A percentile compares a stretch with the other conserved stretches of the same genome.
These are phyloP conservation scores for Xylariaceae sp. DNA, from an alignment of 2,329 filamentous ascomycete species.

Conservation along the genomic window DNA sequence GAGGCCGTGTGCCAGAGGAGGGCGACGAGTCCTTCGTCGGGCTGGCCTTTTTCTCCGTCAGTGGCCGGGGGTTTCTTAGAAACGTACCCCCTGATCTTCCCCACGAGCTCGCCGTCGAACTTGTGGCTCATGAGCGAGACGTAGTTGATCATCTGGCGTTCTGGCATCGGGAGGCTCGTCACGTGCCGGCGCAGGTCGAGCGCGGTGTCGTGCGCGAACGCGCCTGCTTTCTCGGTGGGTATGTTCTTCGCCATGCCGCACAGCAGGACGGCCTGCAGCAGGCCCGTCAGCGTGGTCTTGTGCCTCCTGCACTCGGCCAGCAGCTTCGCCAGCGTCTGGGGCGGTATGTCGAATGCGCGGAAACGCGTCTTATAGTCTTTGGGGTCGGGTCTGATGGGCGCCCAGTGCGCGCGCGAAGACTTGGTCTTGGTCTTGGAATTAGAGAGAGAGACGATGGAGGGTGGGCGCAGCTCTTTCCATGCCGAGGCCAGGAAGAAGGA, in stretches of 20 bases:
- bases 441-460: neutral
- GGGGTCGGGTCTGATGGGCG: conserved; percentile 20
- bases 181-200: conserved; percentile 16
- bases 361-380: conserved; percentile 21
- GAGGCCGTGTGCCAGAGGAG: conserved; percentile 22
- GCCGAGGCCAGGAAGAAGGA: conserved; percentile 12
- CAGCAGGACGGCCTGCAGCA: conserved; percentile 20
- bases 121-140: conserved; percentile 16
- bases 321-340: conserved; percentile 4
- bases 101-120: conserved; percentile 16
- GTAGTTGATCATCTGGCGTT: conserved; percentile 17
- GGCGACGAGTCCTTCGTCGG: conserved; percentile 7
- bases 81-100: conserved; percentile 7
- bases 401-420: conserved; percentile 18
- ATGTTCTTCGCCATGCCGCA: conserved; percentile 12
- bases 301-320: conserved; percentile 16
- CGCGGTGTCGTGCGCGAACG: conserved; percentile 15
- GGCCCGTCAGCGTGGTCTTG: conserved; percentile 22
- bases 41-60: conserved; percentile 3
- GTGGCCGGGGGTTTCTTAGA: too few relatives aligned
- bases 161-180: conserved; percentile 5
- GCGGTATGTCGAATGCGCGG: conserved; percentile 16
- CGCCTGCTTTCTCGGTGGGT: neutral
- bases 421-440: too few relatives aligned
- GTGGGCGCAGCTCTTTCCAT: conserved; percentile 17